Evolutionary conservation across 768 basidiomycete genomes (phyloP).

Genomic region (Fibroporia radiculosa): DNA sequence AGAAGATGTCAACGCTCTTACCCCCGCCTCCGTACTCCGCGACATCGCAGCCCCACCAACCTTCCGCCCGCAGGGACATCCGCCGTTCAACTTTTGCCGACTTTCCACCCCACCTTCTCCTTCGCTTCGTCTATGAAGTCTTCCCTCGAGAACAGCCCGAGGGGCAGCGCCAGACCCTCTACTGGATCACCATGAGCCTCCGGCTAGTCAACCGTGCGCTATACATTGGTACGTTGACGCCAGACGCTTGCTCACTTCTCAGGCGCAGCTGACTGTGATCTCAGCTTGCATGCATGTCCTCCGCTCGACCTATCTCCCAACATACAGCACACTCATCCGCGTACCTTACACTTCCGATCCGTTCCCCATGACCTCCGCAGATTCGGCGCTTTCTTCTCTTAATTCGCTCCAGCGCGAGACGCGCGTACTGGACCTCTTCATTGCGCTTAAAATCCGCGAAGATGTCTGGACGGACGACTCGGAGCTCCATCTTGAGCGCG

Average conservation of each 20-base stretch:
- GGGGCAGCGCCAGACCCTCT: constrained; percentile 56
- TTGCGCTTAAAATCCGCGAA: constrained; percentile 71
- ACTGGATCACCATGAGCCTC: constrained; percentile 60
- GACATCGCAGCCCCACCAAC: constrained; percentile 19
- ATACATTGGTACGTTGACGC: constrained; percentile 46
- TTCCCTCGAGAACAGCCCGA: constrained; percentile 47
- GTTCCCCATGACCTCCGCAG: constrained; percentile 44
- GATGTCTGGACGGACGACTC: constrained; percentile 72
- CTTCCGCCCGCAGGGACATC: constrained; percentile 26
- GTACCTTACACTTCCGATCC: constrained; percentile 72
- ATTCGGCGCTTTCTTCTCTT: constrained; percentile 22
- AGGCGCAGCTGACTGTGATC: neutral
- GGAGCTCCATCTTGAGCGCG: constrained; percentile 66
- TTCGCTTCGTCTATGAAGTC: constrained; percentile 59
- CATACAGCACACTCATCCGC: constrained; percentile 55
- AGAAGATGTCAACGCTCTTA: constrained; percentile 30
- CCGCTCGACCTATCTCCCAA: constrained; percentile 63
- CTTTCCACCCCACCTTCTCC: constrained; percentile 56
- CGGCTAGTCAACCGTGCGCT: constrained; percentile 58
- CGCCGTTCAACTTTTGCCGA: constrained; percentile 20
- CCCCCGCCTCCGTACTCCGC: constrained; percentile 32
- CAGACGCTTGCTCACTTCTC: neutral
- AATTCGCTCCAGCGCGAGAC: constrained; percentile 65
- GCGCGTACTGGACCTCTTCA: constrained; percentile 66
- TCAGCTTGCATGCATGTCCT: constrained; percentile 77